Conservation (phyloP, 176 grass and related monocot species). For the Carex scoparia region DNA sequence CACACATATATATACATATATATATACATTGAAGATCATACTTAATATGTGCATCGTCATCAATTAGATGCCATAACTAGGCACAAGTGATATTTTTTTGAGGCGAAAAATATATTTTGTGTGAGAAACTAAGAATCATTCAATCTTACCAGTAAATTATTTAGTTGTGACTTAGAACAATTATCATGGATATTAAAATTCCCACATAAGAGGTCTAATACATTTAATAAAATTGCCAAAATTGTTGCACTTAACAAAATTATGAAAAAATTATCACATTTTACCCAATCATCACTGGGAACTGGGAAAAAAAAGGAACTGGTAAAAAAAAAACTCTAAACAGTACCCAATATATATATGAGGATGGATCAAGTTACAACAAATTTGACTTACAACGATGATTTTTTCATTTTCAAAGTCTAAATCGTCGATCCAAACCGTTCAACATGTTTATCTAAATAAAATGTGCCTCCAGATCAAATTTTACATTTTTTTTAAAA, state of each 20-base stretch:
- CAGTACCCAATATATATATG: too few species aligned
- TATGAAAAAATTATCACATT: too few species aligned
- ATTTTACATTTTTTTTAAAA: too few species aligned
- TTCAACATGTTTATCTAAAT: too few species aligned
- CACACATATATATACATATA: not conserved
- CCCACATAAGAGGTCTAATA: not conserved
- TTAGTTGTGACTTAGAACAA: not conserved
- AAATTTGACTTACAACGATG: too few species aligned
- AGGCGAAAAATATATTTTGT: not conserved
- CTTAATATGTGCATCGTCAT: not conserved
- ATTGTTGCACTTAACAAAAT: not conserved
- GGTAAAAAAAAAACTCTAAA: too few species aligned
- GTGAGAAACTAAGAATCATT: not conserved
- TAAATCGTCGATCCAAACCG: too few species aligned
- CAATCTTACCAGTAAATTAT: not conserved
- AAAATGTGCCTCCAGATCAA: too few species aligned
- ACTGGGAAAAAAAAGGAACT: too few species aligned
- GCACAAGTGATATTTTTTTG: not conserved
- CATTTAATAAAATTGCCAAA: not conserved
- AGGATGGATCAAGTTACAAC: too few species aligned
- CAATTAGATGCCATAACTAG: not conserved
- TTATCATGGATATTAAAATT: not conserved
- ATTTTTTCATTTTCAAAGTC: too few species aligned
- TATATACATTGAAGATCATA: not conserved
- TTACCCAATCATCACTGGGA: too few species aligned